A percentile compares a stretch with the other conserved stretches of the same genome.
phyloP scores from a whole-genome alignment of 1,284 basidiomycete genomes.

The Phellopilus nigrolimitatus region DNA sequence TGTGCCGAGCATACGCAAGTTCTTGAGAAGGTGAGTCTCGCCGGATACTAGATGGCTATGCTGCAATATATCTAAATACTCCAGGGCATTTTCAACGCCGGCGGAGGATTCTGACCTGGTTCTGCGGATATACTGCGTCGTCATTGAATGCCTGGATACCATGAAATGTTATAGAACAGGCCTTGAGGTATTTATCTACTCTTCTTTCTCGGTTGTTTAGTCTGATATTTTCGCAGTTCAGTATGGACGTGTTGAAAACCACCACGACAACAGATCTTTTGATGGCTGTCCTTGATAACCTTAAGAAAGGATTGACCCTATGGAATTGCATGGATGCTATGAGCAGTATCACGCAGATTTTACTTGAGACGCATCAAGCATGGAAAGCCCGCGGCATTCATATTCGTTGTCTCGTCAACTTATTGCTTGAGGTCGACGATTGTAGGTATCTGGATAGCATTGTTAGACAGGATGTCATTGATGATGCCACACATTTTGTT shows the following conservation, averaged over 20 bases:
- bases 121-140: slow-evolving; percentile 50
- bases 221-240: slow-evolving; percentile 43
- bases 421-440: slow-evolving; percentile 61
- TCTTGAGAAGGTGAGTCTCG: slow-evolving; percentile 40
- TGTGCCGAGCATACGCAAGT: slow-evolving; percentile 55
- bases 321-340: slow-evolving; percentile 75
- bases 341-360: slow-evolving; percentile 45
- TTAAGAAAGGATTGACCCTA: slow-evolving; percentile 61
- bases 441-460: slow-evolving; percentile 47
- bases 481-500: slow-evolving; percentile 55
- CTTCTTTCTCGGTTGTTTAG: background rate
- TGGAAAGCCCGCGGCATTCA: slow-evolving; percentile 62
- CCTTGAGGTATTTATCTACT: slow-evolving; percentile 50
- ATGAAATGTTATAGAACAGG: slow-evolving; percentile 61
- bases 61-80: background rate
- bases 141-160: slow-evolving; percentile 54
- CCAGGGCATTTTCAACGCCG: slow-evolving; percentile 1
- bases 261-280: slow-evolving; percentile 48
- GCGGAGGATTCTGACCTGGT: slow-evolving; percentile 23
- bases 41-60: background rate
- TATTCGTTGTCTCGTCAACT: slow-evolving; percentile 53
- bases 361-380: slow-evolving; percentile 57
- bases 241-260: slow-evolving; percentile 49
- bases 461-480: slow-evolving; percentile 52
- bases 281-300: slow-evolving; percentile 55